These are phyloP conservation scores for Alternaria sp. DNA, from an alignment of 2,329 filamentous ascomycete species.

Conservation along the genomic window DNA sequence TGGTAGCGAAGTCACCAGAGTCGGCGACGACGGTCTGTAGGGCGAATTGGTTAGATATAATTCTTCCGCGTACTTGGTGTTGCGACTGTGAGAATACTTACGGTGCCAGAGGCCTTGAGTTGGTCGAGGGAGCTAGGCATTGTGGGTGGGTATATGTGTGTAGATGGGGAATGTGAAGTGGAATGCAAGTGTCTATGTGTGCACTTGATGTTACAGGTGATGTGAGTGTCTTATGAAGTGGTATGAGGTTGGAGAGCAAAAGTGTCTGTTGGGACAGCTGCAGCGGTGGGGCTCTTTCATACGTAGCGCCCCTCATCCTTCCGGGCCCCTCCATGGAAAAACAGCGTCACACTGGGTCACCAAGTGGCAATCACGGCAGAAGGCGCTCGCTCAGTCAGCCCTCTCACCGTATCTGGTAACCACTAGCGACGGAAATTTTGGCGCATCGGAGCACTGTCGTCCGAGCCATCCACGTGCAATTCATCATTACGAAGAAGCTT, in stretches of 20 bases:
- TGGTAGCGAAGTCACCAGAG: conserved; percentile 86
- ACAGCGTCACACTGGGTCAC: conserved; percentile 51
- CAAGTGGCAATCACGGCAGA: conserved; percentile 34
- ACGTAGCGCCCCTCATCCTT: conserved; percentile 23
- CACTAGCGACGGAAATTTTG: conserved; percentile 12
- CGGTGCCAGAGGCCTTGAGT: conserved; percentile 95
- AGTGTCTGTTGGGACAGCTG: conserved; percentile 20
- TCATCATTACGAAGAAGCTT: not conserved
- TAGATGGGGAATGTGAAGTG: conserved; percentile 22
- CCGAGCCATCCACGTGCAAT: conserved; percentile 23
- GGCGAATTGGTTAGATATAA: conserved; percentile 14
- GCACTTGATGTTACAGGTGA: conserved; percentile 12
- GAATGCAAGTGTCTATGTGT: conserved; percentile 5
- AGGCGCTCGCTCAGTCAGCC: not conserved
- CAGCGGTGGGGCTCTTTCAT: conserved; percentile 30
- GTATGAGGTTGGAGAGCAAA: conserved; percentile 24
- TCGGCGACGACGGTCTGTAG: conserved; percentile 90
- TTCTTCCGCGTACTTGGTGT: conserved; percentile 13
- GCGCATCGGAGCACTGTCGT: conserved; percentile 27
- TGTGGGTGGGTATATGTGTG: conserved; percentile 29
- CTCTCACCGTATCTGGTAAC: conserved; percentile 3
- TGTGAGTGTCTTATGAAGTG: conserved; percentile 9
- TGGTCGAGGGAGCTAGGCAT: conserved; percentile 95
- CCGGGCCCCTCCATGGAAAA: conserved; percentile 36
- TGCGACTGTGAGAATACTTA: conserved; percentile 63